Percentiles rank a stretch among this genome's conserved stretches.
phyloP scores from a whole-genome alignment of 176 grass and related monocot genomes.

The Raddia distichophylla region DNA sequence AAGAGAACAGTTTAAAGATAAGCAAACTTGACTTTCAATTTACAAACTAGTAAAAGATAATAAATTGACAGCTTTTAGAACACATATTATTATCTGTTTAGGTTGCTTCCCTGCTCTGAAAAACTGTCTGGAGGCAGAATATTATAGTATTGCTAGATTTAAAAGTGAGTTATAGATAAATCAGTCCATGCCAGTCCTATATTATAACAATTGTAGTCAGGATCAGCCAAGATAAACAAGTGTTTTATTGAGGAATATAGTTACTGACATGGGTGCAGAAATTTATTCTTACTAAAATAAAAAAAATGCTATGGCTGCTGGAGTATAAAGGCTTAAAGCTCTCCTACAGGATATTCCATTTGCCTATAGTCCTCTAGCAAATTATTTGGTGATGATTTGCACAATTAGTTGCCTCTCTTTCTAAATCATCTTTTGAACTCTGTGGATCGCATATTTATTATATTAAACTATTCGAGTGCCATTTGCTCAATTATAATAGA shows the following conservation, averaged over 20 bases:
- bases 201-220: not conserved
- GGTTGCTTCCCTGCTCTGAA: conserved; percentile 14
- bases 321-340: conserved; percentile 10
- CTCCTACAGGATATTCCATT: not conserved
- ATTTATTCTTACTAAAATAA: conserved; percentile 4
- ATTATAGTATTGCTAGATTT: conserved; percentile 3
- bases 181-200: conserved; percentile 1
- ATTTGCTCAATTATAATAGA: not conserved
- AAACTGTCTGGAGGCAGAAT: conserved; percentile 8
- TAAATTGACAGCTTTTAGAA: not conserved
- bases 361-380: not conserved
- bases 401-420: not conserved
- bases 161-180: not conserved
- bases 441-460: conserved; percentile 6
- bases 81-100: conserved; percentile 16
- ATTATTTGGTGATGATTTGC: conserved; percentile 15
- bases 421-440: not conserved
- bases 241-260: not conserved
- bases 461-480: conserved; percentile 4
- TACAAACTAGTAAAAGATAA: conserved; percentile 32
- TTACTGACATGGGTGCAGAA: not conserved
- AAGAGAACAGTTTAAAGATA: conserved; percentile 35
- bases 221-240: not conserved
- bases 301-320: conserved; percentile 29
- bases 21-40: conserved; percentile 2